These are phyloP conservation scores for Macrotyloma uniflorum DNA, from an alignment of 306 rosid genomes.

Conservation along the genomic window DNA sequence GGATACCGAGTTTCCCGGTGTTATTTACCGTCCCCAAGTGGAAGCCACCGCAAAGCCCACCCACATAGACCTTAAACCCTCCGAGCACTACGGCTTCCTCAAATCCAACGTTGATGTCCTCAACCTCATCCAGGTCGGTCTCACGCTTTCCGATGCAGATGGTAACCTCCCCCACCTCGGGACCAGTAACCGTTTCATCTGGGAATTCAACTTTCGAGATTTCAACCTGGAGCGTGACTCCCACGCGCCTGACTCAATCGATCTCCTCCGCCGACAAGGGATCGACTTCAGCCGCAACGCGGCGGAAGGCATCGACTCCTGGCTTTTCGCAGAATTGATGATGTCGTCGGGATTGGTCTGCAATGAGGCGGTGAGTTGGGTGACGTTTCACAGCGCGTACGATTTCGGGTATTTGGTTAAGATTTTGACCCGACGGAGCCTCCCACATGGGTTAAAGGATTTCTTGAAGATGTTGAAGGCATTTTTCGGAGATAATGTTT, in stretches of 20 bases:
- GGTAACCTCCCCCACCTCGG: conserved; percentile 77
- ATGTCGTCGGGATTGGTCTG: conserved; percentile 71
- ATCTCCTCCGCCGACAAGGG: conserved; percentile 67
- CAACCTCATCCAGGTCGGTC: conserved; percentile 75
- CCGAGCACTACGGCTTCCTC: conserved; percentile 60
- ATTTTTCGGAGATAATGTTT: conserved; percentile 62
- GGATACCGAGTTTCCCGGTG: conserved; percentile 85
- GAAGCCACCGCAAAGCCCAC: conserved; percentile 26
- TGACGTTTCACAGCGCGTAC: conserved; percentile 74
- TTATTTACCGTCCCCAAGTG: conserved; percentile 40
- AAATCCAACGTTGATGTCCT: conserved; percentile 82
- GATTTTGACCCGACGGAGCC: conserved; percentile 49
- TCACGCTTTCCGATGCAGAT: conserved; percentile 65
- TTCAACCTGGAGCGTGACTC: conserved; percentile 56
- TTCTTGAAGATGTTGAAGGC: conserved; percentile 45
- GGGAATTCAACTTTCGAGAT: conserved; percentile 82
- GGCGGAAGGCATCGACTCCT: conserved; percentile 48
- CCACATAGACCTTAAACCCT: conserved; percentile 40
- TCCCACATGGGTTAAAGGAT: conserved; percentile 50
- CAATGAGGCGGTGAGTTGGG: conserved; percentile 65
- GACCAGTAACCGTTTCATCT: conserved; percentile 45
- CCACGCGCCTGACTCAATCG: conserved; percentile 65
- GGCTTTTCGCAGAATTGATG: conserved; percentile 53
- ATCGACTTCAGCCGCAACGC: conserved; percentile 61
- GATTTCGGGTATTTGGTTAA: conserved; percentile 76